These are phyloP conservation scores for Powellomyces hirtus DNA, from an alignment of 192 early-diverging fungal species.

Conservation along the genomic window DNA sequence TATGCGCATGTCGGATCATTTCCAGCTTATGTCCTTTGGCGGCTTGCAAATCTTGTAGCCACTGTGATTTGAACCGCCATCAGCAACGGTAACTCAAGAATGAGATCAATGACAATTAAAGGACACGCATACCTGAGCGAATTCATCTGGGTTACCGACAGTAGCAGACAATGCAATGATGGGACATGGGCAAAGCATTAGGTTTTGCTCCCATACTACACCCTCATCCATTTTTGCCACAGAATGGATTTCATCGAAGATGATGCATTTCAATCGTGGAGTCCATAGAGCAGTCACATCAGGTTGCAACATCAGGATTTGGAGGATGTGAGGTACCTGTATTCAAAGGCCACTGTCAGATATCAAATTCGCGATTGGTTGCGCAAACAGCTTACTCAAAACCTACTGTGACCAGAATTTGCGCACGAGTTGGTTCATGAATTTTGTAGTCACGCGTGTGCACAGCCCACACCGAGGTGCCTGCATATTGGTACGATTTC, in stretches of 20 bases:
- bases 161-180: slow-evolving; percentile 47
- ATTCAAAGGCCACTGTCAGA: too few relatives aligned
- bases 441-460: slow-evolving; percentile 37
- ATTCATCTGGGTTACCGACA: slow-evolving; percentile 33
- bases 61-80: too few relatives aligned
- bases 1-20: slow-evolving; percentile 32
- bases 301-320: slow-evolving; percentile 23
- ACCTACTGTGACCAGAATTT: slow-evolving; percentile 45
- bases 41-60: slow-evolving; percentile 26
- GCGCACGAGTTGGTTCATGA: slow-evolving; percentile 27
- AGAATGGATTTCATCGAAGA: slow-evolving; percentile 45
- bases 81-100: slow-evolving; percentile 8
- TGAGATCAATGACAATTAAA: not conserved
- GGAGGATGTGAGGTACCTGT: slow-evolving; percentile 22
- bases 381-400: not conserved
- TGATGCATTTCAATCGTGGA: slow-evolving; percentile 37
- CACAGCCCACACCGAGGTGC: slow-evolving; percentile 32
- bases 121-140: not conserved
- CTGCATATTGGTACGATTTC: slow-evolving; percentile 29
- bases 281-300: slow-evolving; percentile 16
- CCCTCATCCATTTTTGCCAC: slow-evolving; percentile 24
- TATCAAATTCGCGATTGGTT: too few relatives aligned
- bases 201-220: slow-evolving; percentile 39
- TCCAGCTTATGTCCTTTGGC: slow-evolving; percentile 13
- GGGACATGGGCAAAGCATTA: slow-evolving; percentile 37